Percentiles rank a stretch among this genome's conserved stretches.
Conservation (phyloP, 129 eudicot genomes). For the Tagetes erecta region DNA sequence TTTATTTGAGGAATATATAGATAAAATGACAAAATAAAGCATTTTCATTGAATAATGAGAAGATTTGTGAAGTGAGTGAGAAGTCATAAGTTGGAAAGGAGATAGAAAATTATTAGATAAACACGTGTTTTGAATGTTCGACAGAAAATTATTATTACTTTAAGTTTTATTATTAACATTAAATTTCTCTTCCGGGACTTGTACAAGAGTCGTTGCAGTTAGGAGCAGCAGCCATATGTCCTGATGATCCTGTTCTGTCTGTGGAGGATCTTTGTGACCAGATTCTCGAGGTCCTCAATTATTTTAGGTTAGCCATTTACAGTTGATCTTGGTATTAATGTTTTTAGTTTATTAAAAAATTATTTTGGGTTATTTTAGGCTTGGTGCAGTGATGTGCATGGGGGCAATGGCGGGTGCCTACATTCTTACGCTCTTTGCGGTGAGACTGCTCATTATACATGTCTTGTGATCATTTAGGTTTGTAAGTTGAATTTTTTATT, state of each 20-base stretch:
- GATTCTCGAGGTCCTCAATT: slow-evolving; percentile 70
- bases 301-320: slow-evolving; percentile 44
- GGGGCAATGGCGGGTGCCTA: slow-evolving; percentile 98
- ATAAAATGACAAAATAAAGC: background rate
- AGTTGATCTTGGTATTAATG: background rate
- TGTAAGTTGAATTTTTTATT: background rate
- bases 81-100: background rate
- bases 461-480: background rate
- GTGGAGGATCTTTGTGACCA: slow-evolving; percentile 71
- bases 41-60: background rate
- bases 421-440: slow-evolving; percentile 87
- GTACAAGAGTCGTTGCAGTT: slow-evolving; percentile 82
- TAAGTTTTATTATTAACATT: slow-evolving; percentile 43
- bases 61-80: background rate
- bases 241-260: slow-evolving; percentile 53
- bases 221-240: slow-evolving; percentile 71
- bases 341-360: background rate
- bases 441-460: slow-evolving; percentile 32
- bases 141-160: background rate
- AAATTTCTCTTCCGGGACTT: slow-evolving; percentile 44
- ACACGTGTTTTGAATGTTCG: background rate
- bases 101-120: background rate
- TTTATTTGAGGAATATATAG: background rate
- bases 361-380: slow-evolving; percentile 44
- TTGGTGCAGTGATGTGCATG: slow-evolving; percentile 98